Conservation (phyloP, 2,329 filamentous ascomycete genomes). For the Microcera coccophila region DNA sequence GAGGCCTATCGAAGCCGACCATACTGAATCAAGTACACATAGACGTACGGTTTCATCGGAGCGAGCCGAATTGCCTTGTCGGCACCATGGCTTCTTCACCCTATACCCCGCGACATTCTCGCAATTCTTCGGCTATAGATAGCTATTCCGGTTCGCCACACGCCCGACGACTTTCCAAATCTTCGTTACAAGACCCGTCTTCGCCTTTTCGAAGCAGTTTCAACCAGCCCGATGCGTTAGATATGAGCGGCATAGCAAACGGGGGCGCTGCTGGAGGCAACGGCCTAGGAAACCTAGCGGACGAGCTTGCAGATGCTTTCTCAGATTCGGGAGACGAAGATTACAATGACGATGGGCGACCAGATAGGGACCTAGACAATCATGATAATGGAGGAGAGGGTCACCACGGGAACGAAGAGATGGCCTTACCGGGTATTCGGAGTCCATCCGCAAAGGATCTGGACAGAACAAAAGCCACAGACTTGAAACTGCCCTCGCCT, state of each 20-base stretch:
- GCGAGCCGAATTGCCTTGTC: too few relatives aligned
- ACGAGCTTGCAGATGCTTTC: slow-evolving; percentile 73
- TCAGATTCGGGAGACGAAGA: slow-evolving; percentile 62
- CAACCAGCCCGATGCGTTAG: slow-evolving; percentile 46
- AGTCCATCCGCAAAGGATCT: slow-evolving; percentile 16
- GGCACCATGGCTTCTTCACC: slow-evolving; percentile 40
- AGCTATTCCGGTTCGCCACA: slow-evolving; percentile 44
- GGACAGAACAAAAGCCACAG: slow-evolving; percentile 35
- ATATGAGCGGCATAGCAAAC: slow-evolving; percentile 43
- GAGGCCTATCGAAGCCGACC: too few relatives aligned
- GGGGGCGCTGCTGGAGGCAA: slow-evolving; percentile 44
- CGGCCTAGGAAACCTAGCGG: slow-evolving; percentile 72
- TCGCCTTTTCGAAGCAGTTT: slow-evolving; percentile 48
- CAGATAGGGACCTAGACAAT: slow-evolving; percentile 16
- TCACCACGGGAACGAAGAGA: slow-evolving; percentile 13
- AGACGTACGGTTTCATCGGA: too few relatives aligned
- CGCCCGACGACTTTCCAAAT: slow-evolving; percentile 48
- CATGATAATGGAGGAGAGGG: slow-evolving; percentile 5
- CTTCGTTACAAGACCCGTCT: slow-evolving; percentile 47
- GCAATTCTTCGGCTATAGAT: slow-evolving; percentile 54
- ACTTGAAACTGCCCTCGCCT: slow-evolving; percentile 43
- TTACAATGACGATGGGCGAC: slow-evolving; percentile 41
- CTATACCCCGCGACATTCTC: slow-evolving; percentile 56
- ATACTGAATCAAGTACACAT: too few relatives aligned
- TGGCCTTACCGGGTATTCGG: slow-evolving; percentile 6